A percentile compares a stretch with the other conserved stretches of the same genome.
Conservation (phyloP, 2,329 filamentous ascomycete species). For the Teratosphaeria zuluensis region DNA sequence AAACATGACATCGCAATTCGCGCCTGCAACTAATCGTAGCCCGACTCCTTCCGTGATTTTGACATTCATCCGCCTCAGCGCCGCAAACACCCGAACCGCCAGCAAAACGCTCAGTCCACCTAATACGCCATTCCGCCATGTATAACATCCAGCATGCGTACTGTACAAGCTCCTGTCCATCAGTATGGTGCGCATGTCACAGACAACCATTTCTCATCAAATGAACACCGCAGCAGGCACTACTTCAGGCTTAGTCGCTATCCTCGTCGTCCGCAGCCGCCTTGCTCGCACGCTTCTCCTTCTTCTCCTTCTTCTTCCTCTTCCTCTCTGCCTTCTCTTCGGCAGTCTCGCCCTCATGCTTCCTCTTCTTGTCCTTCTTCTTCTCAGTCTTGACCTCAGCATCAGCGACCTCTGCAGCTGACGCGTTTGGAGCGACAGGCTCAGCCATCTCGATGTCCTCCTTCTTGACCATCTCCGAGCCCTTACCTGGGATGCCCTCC, state of each 20-base stretch:
- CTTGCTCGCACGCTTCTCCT: constrained; percentile 46
- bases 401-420: constrained; percentile 6
- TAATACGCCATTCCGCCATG: neutral
- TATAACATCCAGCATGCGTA: neutral
- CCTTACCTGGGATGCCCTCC: constrained; percentile 25
- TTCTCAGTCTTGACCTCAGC: constrained; percentile 17
- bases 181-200: neutral
- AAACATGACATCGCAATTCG: neutral
- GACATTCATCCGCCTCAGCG: neutral
- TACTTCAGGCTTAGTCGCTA: constrained; percentile 12
- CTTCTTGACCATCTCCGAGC: constrained; percentile 31
- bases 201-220: neutral
- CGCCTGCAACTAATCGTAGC: neutral
- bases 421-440: constrained; percentile 16
- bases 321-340: constrained; percentile 41
- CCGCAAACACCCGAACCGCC: neutral
- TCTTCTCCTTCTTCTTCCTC: constrained; percentile 69
- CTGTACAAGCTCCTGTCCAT: neutral
- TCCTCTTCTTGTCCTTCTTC: constrained; percentile 37
- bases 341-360: constrained; percentile 36
- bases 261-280: constrained; percentile 15
- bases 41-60: neutral
- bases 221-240: neutral
- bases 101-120: neutral
- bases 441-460: constrained; percentile 30